Evolutionary conservation across 495 filamentous ascomycete species (phyloP), one percentile per base, ranked within the genome.

Genomic region (Podospora tetraspora): DNA sequence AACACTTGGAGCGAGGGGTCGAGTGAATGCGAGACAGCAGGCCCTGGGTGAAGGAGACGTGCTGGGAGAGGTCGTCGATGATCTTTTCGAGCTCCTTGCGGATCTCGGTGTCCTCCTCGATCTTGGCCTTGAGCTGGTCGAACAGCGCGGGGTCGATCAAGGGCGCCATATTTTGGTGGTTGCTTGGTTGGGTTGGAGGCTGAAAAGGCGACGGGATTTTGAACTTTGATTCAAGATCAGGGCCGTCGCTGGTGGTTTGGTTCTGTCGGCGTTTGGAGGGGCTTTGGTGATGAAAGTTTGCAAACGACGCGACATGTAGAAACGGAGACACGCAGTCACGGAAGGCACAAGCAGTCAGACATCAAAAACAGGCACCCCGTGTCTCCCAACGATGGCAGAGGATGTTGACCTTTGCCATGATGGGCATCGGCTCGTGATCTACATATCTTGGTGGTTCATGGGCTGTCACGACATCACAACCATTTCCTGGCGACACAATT

Each of bases 1-100:
- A 82, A 97, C 94, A 82, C 64, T 96, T 85, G 30, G 88, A 83
- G 43, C 88, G 83, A 27, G 92, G 89, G 0, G 93, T 96, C 5
- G 92, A 95, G 78, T 99, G 95, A 37, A 93, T 91, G 71, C 91
- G 79, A n/a, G 94, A 93, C 59, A 97, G 86, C 60, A 91, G 85
- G 67, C 94, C 92, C 75, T 90, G 89, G 9, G 91, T 90, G 66
- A 84, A 86, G 69, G 92, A 85, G 25, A 84, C 86, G 79, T 79
- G 68, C 64, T 79, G 79, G 63, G 94, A 92, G 13, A 97, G 85
- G 24, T 83, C 84, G 73, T 93, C 89, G 62, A 94, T 83, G 68
- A 96, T 90, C 25, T 93, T 89, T 62, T 89, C 86, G 30, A 99
- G 84, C 74, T 92, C 89, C 83, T 97, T 94, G 71, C 91, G 88